Evolutionary conservation across 129 eudicot genomes (phyloP).

Genomic region (Saussurea involucrata): DNA sequence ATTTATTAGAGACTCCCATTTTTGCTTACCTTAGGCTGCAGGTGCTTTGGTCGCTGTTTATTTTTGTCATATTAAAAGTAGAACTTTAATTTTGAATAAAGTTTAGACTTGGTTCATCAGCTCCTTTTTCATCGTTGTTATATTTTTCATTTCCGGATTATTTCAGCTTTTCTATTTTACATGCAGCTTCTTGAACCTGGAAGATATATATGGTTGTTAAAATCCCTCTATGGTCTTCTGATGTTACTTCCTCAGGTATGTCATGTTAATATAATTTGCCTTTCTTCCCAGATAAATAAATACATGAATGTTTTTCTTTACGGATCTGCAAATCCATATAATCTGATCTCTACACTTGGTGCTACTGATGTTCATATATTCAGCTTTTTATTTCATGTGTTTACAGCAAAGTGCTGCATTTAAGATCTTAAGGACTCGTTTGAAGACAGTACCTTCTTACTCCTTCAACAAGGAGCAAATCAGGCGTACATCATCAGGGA

Average conservation of each 20-base stretch:
- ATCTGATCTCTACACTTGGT: conserved; percentile 8
- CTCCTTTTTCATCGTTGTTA: background rate
- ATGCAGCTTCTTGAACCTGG: conserved; percentile 96
- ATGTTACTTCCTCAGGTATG: conserved; percentile 95
- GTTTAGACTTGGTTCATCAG: background rate
- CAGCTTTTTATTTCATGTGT: background rate
- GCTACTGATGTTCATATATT: background rate
- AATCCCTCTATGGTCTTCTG: conserved; percentile 85
- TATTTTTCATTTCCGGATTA: background rate
- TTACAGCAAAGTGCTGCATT: conserved; percentile 93
- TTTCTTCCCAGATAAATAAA: background rate
- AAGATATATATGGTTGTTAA: conserved; percentile 78
- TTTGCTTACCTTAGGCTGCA: conserved; percentile 93
- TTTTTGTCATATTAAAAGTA: background rate
- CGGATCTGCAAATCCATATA: background rate
- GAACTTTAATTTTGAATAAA: background rate
- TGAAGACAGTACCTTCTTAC: conserved; percentile 86
- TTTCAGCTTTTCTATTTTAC: background rate
- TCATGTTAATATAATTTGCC: background rate
- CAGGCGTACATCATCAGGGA: conserved; percentile 39
- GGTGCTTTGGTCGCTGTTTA: conserved; percentile 34
- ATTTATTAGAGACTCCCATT: conserved; percentile 88
- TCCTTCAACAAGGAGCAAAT: conserved; percentile 66
- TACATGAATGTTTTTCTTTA: background rate
- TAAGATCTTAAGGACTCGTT: conserved; percentile 84